These are phyloP conservation scores for Hericium coralloides DNA, from an alignment of 768 basidiomycete genomes.

Conservation along the genomic window DNA sequence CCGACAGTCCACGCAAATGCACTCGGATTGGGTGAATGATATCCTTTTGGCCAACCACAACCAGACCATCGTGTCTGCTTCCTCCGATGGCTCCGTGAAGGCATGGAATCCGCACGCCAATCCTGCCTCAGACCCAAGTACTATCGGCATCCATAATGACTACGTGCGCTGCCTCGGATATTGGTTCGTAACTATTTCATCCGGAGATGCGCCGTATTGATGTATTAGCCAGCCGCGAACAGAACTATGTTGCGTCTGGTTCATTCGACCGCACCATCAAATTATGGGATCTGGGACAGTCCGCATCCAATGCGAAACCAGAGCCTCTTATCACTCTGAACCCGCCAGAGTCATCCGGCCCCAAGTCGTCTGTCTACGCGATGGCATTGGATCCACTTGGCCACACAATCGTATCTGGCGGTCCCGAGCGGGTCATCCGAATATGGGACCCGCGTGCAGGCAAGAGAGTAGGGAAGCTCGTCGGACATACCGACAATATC, in stretches of 20 bases:
- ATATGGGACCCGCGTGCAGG: slow-evolving; percentile 92
- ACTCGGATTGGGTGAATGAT: slow-evolving; percentile 97
- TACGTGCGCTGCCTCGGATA: slow-evolving; percentile 77
- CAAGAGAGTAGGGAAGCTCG: slow-evolving; percentile 74
- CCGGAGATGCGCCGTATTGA: slow-evolving; percentile 6
- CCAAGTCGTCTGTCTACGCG: slow-evolving; percentile 73
- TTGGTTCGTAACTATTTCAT: slow-evolving; percentile 37
- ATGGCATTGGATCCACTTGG: slow-evolving; percentile 75
- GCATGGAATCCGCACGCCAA: slow-evolving; percentile 83
- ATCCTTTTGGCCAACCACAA: slow-evolving; percentile 86
- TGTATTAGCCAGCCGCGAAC: slow-evolving; percentile 46
- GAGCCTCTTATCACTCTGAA: slow-evolving; percentile 58
- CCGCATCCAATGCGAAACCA: slow-evolving; percentile 30
- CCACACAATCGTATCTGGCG: slow-evolving; percentile 76
- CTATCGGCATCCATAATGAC: slow-evolving; percentile 72
- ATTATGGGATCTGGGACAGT: slow-evolving; percentile 71
- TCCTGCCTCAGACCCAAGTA: slow-evolving; percentile 48
- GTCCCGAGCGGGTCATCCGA: slow-evolving; percentile 84
- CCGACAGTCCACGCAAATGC: slow-evolving; percentile 81
- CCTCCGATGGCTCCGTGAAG: slow-evolving; percentile 91
- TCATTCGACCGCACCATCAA: slow-evolving; percentile 93
- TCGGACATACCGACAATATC: slow-evolving; percentile 97
- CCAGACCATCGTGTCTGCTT: slow-evolving; percentile 92
- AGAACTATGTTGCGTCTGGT: slow-evolving; percentile 86
- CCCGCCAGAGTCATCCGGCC: slow-evolving; percentile 54